phyloP scores from a whole-genome alignment of 148 eudicot species.

The Rhododendron henanense region DNA sequence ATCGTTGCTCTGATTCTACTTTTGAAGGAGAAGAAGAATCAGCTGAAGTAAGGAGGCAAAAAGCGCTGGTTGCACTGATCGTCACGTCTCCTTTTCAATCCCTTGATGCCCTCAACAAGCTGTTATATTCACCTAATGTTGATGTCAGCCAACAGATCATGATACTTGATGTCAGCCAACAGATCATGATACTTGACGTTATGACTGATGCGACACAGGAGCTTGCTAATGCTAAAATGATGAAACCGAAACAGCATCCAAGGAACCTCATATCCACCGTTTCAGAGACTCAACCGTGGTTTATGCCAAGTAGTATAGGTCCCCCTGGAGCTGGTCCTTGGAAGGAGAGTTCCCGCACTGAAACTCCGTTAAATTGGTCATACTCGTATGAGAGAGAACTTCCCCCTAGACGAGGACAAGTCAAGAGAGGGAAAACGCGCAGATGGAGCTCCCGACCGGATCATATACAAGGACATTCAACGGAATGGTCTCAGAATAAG shows the following conservation, averaged over 20 bases:
- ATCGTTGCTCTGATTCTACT: constrained; percentile 65
- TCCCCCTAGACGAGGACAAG: constrained; percentile 49
- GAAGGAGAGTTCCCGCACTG: constrained; percentile 63
- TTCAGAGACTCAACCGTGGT: constrained; percentile 78
- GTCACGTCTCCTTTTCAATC: constrained; percentile 77
- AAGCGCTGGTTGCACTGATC: constrained; percentile 69
- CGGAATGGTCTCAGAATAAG: constrained; percentile 59
- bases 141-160: too few species aligned
- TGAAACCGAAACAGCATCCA: constrained; percentile 34
- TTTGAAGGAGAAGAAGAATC: constrained; percentile 89
- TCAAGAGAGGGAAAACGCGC: constrained; percentile 68
- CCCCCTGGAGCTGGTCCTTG: constrained; percentile 76
- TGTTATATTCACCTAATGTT: constrained; percentile 75
- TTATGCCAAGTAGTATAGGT: constrained; percentile 67
- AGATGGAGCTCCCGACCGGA: constrained; percentile 51
- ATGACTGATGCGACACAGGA: constrained; percentile 92
- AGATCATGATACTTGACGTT: constrained; percentile 81
- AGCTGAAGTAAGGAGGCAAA: constrained; percentile 85
- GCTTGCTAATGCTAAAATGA: constrained; percentile 58
- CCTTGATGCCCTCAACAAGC: constrained; percentile 58
- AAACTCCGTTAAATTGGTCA: constrained; percentile 68
- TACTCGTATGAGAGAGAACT: constrained; percentile 79
- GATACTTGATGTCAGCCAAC: constrained; percentile 85
- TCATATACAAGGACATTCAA: constrained; percentile 31
- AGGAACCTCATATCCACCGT: constrained; percentile 52